Percentiles rank a stretch among this genome's conserved stretches.
phyloP scores from a whole-genome alignment of 345 rosid genomes.

The Camelina neglecta region DNA sequence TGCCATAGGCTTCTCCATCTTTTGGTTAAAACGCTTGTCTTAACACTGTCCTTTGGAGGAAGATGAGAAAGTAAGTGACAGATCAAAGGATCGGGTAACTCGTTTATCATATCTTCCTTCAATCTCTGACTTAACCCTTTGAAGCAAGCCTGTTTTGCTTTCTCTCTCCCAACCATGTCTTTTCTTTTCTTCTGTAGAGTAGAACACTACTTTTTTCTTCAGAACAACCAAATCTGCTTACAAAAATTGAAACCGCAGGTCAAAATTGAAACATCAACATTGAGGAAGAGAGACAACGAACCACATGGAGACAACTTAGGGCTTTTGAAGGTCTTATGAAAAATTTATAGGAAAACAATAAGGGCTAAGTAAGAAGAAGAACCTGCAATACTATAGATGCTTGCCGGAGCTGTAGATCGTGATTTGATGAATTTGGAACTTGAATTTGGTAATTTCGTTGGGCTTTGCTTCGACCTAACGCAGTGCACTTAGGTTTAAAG shows the following conservation, averaged over 20 bases:
- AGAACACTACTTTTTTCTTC: too few relatives aligned
- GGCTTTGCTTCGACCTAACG: too few relatives aligned
- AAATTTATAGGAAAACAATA: too few relatives aligned
- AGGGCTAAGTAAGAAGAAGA: background rate
- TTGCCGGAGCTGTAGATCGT: background rate
- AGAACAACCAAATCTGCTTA: background rate
- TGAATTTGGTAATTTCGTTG: background rate
- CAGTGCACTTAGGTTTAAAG: too few relatives aligned
- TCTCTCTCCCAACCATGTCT: background rate
- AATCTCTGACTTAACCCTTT: background rate
- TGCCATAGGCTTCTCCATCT: conserved; percentile 2
- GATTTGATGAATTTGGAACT: background rate
- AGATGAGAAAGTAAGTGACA: background rate
- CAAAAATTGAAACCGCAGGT: too few relatives aligned
- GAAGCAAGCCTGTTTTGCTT: background rate
- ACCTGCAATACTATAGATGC: too few relatives aligned
- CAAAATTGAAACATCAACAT: background rate
- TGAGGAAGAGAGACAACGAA: background rate
- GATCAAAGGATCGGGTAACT: background rate
- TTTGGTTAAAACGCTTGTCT: conserved; percentile 17
- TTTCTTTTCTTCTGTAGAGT: too few relatives aligned
- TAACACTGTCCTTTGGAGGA: background rate
- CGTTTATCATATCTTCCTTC: background rate
- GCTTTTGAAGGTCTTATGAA: too few relatives aligned
- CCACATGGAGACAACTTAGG: background rate